Conservation (phyloP, 1,284 basidiomycete species). For the Marasmius sp. region DNA sequence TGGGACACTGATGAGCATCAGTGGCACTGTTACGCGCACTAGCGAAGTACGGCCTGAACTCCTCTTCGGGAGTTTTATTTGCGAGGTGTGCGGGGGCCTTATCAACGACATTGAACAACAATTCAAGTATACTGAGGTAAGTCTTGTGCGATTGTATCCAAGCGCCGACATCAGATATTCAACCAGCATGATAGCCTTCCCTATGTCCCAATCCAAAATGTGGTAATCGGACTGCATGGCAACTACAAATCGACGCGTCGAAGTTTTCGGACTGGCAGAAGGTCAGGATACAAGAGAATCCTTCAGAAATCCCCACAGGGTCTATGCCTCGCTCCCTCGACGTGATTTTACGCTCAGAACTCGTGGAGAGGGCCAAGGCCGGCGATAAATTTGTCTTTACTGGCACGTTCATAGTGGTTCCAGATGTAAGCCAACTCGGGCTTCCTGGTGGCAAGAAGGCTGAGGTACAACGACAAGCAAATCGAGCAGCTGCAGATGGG, state of each 20-base stretch:
- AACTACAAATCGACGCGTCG: slow-evolving; percentile 93
- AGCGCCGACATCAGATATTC: background rate
- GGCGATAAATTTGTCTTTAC: slow-evolving; percentile 99
- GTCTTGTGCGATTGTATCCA: slow-evolving; percentile 30
- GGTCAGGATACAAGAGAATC: slow-evolving; percentile 98
- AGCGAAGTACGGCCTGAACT: slow-evolving; percentile 97
- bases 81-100: slow-evolving; percentile 83
- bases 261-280: slow-evolving; percentile 99
- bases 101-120: slow-evolving; percentile 98
- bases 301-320: slow-evolving; percentile 98
- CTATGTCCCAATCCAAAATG: slow-evolving; percentile 94
- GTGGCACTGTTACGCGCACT: slow-evolving; percentile 95
- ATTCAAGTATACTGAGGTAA: slow-evolving; percentile 98
- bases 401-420: slow-evolving; percentile 97
- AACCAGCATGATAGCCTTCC: slow-evolving; percentile 60
- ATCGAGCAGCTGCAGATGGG: slow-evolving; percentile 58
- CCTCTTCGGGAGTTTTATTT: slow-evolving; percentile 91
- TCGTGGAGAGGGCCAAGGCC: slow-evolving; percentile 97
- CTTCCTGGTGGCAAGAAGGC: slow-evolving; percentile 92
- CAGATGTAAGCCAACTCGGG: slow-evolving; percentile 95
- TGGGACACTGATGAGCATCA: slow-evolving; percentile 90
- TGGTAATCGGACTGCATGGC: slow-evolving; percentile 89
- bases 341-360: slow-evolving; percentile 92
- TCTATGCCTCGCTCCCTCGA: slow-evolving; percentile 97
- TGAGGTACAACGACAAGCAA: slow-evolving; percentile 87